Conservation (phyloP, 768 basidiomycete species). For the Galerina marginata region DNA sequence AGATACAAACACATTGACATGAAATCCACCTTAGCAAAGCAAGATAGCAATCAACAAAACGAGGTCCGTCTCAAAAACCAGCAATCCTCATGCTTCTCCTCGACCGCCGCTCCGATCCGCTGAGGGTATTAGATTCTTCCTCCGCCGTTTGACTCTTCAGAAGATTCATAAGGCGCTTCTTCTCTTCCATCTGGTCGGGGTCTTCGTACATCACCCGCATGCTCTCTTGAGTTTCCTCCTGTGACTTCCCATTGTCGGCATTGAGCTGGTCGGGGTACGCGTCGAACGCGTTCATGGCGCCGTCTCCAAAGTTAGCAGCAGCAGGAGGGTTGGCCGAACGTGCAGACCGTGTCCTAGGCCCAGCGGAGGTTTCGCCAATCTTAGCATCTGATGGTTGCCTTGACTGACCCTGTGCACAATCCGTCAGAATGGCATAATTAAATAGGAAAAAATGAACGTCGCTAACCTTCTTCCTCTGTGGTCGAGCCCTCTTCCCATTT, state of each 20-base stretch:
- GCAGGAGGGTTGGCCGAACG: neutral
- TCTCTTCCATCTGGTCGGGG: constrained; percentile 64
- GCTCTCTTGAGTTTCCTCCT: constrained; percentile 13
- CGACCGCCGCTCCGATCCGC: constrained; percentile 14
- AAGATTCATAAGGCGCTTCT: constrained; percentile 60
- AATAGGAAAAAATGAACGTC: neutral
- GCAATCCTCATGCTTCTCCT: constrained; percentile 30
- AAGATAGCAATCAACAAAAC: too few relatives aligned
- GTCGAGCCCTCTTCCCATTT: constrained; percentile 43
- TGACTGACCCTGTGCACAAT: constrained; percentile 37
- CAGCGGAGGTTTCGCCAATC: constrained; percentile 21
- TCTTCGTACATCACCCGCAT: constrained; percentile 72
- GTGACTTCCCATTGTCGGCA: neutral
- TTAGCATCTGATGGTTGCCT: constrained; percentile 43
- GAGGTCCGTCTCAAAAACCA: constrained; percentile 25
- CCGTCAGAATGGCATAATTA: neutral
- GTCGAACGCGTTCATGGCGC: constrained; percentile 19
- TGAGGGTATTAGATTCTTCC: constrained; percentile 10
- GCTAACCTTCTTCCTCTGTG: constrained; percentile 41
- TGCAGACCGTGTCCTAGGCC: constrained; percentile 18
- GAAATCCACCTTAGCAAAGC: too few relatives aligned
- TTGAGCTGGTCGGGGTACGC: constrained; percentile 27
- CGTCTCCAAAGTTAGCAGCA: neutral
- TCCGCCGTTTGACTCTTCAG: constrained; percentile 40
- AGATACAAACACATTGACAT: too few relatives aligned